A percentile compares a stretch with the other conserved stretches of the same genome.
Evolutionary conservation across 495 filamentous ascomycete genomes (phyloP).

Genomic region (Penicillium atrosanguineum): DNA sequence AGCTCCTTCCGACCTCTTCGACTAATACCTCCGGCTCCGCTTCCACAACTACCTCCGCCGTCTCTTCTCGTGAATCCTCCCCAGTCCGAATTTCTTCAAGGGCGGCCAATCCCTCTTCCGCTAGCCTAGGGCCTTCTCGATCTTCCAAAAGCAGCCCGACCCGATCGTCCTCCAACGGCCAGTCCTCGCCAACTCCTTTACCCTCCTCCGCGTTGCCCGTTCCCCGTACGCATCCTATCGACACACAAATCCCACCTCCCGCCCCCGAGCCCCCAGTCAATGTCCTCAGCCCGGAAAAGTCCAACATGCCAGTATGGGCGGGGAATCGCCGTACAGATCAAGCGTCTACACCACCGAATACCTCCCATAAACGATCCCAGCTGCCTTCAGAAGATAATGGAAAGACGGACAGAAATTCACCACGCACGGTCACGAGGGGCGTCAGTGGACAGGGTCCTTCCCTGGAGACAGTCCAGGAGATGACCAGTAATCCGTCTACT

Average conservation of each 20-base stretch:
- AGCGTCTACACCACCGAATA: conserved; percentile 40
- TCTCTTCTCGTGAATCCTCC: conserved; percentile 51
- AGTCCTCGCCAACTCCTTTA: conserved; percentile 35
- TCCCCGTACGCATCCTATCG: conserved; percentile 59
- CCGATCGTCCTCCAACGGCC: conserved; percentile 45
- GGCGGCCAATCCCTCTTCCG: conserved; percentile 29
- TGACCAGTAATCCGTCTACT: conserved; percentile 73
- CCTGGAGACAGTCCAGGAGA: conserved; percentile 90
- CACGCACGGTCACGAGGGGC: conserved; percentile 53
- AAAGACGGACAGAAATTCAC: conserved; percentile 35
- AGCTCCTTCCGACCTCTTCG: conserved; percentile 32
- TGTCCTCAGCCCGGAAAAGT: conserved; percentile 61
- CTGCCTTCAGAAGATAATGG: conserved; percentile 29
- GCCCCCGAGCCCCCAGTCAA: conserved; percentile 54
- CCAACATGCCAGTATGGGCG: conserved; percentile 64
- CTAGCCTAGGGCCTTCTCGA: conserved; percentile 39
- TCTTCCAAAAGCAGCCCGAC: conserved; percentile 73
- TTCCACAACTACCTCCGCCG: conserved; percentile 42
- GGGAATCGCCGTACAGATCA: conserved; percentile 36
- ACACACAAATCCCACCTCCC: conserved; percentile 55
- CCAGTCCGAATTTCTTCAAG: conserved; percentile 41
- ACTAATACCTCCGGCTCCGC: conserved; percentile 29
- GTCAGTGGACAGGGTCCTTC: conserved; percentile 63
- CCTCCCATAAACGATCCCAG: conserved; percentile 40
- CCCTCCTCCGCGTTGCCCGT: conserved; percentile 55